phyloP scores from a whole-genome alignment of 306 rosid genomes.

The Chamaecrista fasciculata region DNA sequence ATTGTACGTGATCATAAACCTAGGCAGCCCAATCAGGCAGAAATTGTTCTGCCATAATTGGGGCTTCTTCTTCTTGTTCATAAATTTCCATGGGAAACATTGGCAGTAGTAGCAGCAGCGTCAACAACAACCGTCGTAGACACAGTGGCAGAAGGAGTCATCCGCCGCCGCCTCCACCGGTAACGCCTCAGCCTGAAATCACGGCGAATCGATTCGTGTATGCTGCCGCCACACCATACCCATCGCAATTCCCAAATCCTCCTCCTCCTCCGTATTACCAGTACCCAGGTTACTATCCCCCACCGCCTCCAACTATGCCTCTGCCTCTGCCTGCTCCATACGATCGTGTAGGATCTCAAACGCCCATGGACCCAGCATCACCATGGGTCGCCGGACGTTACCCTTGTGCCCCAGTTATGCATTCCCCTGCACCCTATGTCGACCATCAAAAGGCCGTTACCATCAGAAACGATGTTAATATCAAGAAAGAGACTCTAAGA shows the following conservation, averaged over 20 bases:
- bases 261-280: conserved; percentile 50
- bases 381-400: conserved; percentile 68
- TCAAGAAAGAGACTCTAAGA: conserved; percentile 84
- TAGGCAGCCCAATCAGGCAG: not conserved
- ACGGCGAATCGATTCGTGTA: conserved; percentile 58
- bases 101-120: conserved; percentile 63
- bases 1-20: not conserved
- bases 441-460: conserved; percentile 96
- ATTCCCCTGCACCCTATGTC: conserved; percentile 52
- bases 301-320: conserved; percentile 48
- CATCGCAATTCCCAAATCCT: conserved; percentile 44
- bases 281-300: conserved; percentile 63
- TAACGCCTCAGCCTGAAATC: conserved; percentile 63
- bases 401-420: conserved; percentile 50
- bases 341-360: conserved; percentile 42
- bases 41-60: not conserved
- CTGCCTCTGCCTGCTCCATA: conserved; percentile 70
- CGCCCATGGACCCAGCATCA: conserved; percentile 49
- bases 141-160: conserved; percentile 54
- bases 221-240: conserved; percentile 64
- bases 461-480: conserved; percentile 80
- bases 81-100: conserved; percentile 64
- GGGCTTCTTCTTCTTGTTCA: not conserved
- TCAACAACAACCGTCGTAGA: conserved; percentile 58
- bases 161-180: conserved; percentile 58